A percentile compares a stretch with the other conserved stretches of the same genome.
Evolutionary conservation across 805 yeast species (phyloP).

Genomic region (Lipomyces spencermartinsiae): DNA sequence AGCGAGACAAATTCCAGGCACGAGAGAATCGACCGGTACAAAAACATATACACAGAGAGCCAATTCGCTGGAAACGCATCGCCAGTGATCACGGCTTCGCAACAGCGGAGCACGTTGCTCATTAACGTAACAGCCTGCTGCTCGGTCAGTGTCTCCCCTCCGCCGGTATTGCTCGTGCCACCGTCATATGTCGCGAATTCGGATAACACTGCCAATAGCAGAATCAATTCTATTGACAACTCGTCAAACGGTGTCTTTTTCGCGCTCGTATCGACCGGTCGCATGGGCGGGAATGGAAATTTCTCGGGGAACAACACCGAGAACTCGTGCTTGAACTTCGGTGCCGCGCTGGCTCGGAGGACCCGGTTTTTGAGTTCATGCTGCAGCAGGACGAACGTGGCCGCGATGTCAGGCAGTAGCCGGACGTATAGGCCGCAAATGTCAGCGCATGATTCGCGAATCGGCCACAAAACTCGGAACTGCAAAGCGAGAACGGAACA

Average conservation of each 20-base stretch:
- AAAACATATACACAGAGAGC: conserved; percentile 61
- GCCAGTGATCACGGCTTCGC: conserved; percentile 42
- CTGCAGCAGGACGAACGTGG: conserved; percentile 42
- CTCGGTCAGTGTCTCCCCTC: conserved; percentile 39
- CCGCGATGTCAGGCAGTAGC: conserved; percentile 43
- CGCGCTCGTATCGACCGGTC: conserved; percentile 75
- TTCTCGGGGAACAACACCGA: conserved; percentile 61
- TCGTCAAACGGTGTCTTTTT: conserved; percentile 74
- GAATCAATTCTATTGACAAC: conserved; percentile 69
- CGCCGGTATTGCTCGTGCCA: conserved; percentile 24
- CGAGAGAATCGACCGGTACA: conserved; percentile 44
- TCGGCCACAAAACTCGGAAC: conserved; percentile 44
- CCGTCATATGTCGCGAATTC: conserved; percentile 40
- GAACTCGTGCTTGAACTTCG: conserved; percentile 48
- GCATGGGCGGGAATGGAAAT: conserved; percentile 62
- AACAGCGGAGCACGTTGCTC: conserved; percentile 41
- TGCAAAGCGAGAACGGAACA: conserved; percentile 44
- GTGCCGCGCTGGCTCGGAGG: conserved; percentile 13
- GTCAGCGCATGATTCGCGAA: conserved; percentile 40
- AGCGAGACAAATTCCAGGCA: conserved; percentile 41
- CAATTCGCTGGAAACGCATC: conserved; percentile 59
- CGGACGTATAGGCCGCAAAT: conserved; percentile 44
- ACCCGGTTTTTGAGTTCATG: conserved; percentile 17
- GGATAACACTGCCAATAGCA: conserved; percentile 52
- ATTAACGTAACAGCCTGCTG: conserved; percentile 43